Evolutionary conservation across 2,329 filamentous ascomycete genomes (phyloP), one percentile per base, ranked within the genome.

Genomic region (Immersiporthe knoxdaviesiana): DNA sequence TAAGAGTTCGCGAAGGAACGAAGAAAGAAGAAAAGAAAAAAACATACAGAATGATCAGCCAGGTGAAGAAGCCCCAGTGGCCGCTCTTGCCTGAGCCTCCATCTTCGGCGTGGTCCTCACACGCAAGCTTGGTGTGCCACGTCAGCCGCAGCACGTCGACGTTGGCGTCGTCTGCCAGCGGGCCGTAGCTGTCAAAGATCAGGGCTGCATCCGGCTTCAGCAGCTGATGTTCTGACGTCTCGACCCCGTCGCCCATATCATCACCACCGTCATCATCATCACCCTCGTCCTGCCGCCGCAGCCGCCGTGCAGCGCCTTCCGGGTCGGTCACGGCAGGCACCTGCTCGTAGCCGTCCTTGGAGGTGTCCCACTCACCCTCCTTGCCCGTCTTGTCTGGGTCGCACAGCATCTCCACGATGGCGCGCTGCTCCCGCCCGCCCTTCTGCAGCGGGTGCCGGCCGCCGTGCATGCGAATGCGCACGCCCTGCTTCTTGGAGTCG

Each of bases 61-160:
- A 99, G 24, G 95, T 97, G 77, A 98, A 98, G 84, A 97, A 96
- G 1, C 96, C 96, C 96, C 95, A 98, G 77, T 88, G 86, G 14
- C 61, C 27, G 24, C 79, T 79, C 69, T 77, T 73, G 52, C 76
- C 75, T 67, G 77, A 74, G 27, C 79, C 80, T 56, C 83, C 82
- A 12, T 81, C 74, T 35, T 78, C 74, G 75, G 79, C 75, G 5
- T 72, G 72, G 50, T 81, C 83, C 76, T 93, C 90, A 78, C 96
- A 98, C 0, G 93, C 95, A 77, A 93, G 90, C 79, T 95, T 93
- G 18, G 95, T 97, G 77, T 87, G 84, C 95, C 95, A 99, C 47
- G 91, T 90, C 76, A 98, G 79, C 67, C 90, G 88, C 72, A 98
- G 80, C 14, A 93, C 87, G 70, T 88, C 87, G 1, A 84, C 79